Conservation (phyloP, 2,329 filamentous ascomycete species). For the Trichoderma harzianum region DNA sequence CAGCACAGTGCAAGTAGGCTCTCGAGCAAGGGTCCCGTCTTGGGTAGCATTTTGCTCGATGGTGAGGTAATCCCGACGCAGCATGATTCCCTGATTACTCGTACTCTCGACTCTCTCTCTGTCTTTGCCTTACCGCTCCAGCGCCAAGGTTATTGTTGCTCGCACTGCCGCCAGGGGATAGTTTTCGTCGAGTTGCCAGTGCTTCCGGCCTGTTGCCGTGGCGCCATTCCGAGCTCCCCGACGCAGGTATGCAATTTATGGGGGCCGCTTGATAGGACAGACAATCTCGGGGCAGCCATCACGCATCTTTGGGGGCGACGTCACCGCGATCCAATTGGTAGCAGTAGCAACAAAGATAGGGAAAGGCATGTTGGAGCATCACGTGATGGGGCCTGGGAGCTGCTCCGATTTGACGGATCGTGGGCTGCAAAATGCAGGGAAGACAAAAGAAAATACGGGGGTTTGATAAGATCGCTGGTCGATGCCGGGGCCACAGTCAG, state of each 20-base stretch:
- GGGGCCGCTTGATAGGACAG: not conserved
- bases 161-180: not conserved
- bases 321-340: not conserved
- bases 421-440: not conserved
- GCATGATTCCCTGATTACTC: not conserved
- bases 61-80: not conserved
- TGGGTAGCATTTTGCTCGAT: not conserved
- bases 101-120: not conserved
- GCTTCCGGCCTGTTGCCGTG: not conserved
- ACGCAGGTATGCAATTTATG: constrained; percentile 1
- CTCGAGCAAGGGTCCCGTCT: not conserved
- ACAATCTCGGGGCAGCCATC: not conserved
- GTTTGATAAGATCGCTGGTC: not conserved
- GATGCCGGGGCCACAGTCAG: constrained; percentile 4
- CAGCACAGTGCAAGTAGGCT: not conserved
- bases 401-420: constrained; percentile 9
- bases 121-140: not conserved
- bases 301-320: not conserved
- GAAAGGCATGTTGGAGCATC: not conserved
- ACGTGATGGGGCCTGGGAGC: not conserved
- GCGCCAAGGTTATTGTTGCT: not conserved
- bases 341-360: not conserved
- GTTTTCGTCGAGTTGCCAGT: not conserved
- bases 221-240: constrained; percentile 2
- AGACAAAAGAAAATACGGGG: not conserved